Conservation (phyloP, 345 rosid genomes). For the Geranium brycei region DNA sequence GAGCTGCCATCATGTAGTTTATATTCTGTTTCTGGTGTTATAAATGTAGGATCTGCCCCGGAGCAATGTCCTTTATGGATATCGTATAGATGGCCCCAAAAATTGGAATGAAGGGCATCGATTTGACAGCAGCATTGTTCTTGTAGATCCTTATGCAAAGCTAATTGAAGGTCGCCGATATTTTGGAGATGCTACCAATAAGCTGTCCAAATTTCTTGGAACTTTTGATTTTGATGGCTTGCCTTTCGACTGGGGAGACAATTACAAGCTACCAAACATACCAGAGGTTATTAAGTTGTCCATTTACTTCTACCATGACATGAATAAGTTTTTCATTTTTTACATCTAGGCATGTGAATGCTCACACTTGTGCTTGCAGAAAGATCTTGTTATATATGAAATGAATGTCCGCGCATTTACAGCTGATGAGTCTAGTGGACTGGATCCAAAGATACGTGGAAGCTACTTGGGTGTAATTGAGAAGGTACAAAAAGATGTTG, state of each 20-base stretch:
- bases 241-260: constrained; percentile 77
- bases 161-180: constrained; percentile 61
- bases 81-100: constrained; percentile 74
- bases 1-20: too few relatives aligned
- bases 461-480: constrained; percentile 77
- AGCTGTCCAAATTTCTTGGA: constrained; percentile 52
- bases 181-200: constrained; percentile 61
- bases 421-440: constrained; percentile 68
- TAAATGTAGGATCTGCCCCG: constrained; percentile 55
- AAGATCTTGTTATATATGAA: constrained; percentile 88
- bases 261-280: constrained; percentile 56
- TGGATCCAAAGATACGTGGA: constrained; percentile 52
- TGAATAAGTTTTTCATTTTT: background rate
- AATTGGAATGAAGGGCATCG: constrained; percentile 79
- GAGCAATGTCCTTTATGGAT: constrained; percentile 65
- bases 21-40: background rate
- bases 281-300: constrained; percentile 45
- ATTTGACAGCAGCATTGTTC: constrained; percentile 46
- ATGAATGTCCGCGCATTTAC: constrained; percentile 96
- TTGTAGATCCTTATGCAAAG: constrained; percentile 87
- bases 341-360: constrained; percentile 7
- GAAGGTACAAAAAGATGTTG: constrained; percentile 37
- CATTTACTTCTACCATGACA: background rate
- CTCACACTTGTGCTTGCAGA: constrained; percentile 37
- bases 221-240: constrained; percentile 71